Evolutionary conservation across 345 rosid species (phyloP).

Genomic region (Bruguiera gymnorhiza): DNA sequence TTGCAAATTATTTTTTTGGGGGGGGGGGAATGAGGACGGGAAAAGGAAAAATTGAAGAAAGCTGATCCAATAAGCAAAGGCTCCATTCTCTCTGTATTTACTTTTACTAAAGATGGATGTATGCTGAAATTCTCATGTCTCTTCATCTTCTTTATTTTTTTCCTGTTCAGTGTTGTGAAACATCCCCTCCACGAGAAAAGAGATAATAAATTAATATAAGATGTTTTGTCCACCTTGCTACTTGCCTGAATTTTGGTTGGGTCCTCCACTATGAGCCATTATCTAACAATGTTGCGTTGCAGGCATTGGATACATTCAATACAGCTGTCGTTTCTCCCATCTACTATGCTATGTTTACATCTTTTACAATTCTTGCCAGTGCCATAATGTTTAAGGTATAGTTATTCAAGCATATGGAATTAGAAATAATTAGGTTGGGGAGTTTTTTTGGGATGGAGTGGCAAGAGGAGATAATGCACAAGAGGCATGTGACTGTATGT

Average conservation of each 20-base stretch:
- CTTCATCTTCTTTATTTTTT: too few relatives aligned
- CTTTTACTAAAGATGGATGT: too few relatives aligned
- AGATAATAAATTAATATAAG: too few relatives aligned
- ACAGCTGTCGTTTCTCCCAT: conserved; percentile 73
- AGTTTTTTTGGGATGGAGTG: not conserved
- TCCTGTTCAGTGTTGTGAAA: too few relatives aligned
- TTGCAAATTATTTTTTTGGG: too few relatives aligned
- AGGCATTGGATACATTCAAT: conserved; percentile 81
- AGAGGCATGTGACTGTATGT: not conserved
- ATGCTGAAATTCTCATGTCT: too few relatives aligned
- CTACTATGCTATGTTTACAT: conserved; percentile 71
- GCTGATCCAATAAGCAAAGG: too few relatives aligned
- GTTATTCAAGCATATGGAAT: not conserved
- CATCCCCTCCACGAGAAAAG: too few relatives aligned
- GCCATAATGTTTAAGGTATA: conserved; percentile 84
- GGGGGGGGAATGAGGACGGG: too few relatives aligned
- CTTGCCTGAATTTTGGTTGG: not conserved
- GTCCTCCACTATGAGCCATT: not conserved
- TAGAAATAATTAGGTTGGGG: not conserved
- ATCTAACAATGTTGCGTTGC: conserved; percentile 27
- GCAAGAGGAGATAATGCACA: not conserved
- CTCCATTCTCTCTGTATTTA: too few relatives aligned
- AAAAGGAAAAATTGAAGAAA: too few relatives aligned
- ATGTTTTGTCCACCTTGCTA: not conserved
- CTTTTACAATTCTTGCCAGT: conserved; percentile 72